phyloP scores from a whole-genome alignment of 352 stramenopile species.

The Globisporangium radiosum region DNA sequence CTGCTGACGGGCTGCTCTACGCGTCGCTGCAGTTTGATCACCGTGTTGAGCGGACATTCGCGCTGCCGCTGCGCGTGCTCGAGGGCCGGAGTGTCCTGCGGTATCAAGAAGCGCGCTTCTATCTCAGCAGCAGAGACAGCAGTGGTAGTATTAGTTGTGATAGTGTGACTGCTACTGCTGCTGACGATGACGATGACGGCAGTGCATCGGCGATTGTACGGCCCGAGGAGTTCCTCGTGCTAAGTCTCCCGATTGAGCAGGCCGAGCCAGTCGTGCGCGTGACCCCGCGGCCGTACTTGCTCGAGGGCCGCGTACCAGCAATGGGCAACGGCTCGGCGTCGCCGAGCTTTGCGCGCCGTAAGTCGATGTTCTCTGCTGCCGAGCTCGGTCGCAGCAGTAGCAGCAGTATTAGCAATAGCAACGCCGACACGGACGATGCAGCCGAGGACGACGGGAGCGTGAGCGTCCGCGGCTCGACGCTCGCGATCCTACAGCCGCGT shows the following conservation, averaged over 20 bases:
- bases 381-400: slow-evolving; percentile 21
- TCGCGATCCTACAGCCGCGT: slow-evolving; percentile 65
- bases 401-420: background rate
- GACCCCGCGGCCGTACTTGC: slow-evolving; percentile 36
- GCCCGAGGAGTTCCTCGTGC: slow-evolving; percentile 33
- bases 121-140: slow-evolving; percentile 18
- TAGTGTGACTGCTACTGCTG: too few species aligned
- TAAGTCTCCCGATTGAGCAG: slow-evolving; percentile 50
- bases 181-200: background rate
- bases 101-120: slow-evolving; percentile 63
- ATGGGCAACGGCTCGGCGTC: slow-evolving; percentile 82
- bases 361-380: slow-evolving; percentile 66
- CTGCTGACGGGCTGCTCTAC: slow-evolving; percentile 31
- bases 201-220: background rate
- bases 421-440: slow-evolving; percentile 5
- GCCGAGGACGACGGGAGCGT: slow-evolving; percentile 37
- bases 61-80: slow-evolving; percentile 44
- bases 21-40: slow-evolving; percentile 44
- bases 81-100: slow-evolving; percentile 46
- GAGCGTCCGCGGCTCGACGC: slow-evolving; percentile 33
- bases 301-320: slow-evolving; percentile 60
- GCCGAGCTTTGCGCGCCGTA: slow-evolving; percentile 72
- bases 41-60: slow-evolving; percentile 27
- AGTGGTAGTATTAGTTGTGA: too few species aligned
- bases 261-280: slow-evolving; percentile 23